Evolutionary conservation across 2,329 filamentous ascomycete genomes (phyloP).

Genomic region (Epichloe coenophiala): DNA sequence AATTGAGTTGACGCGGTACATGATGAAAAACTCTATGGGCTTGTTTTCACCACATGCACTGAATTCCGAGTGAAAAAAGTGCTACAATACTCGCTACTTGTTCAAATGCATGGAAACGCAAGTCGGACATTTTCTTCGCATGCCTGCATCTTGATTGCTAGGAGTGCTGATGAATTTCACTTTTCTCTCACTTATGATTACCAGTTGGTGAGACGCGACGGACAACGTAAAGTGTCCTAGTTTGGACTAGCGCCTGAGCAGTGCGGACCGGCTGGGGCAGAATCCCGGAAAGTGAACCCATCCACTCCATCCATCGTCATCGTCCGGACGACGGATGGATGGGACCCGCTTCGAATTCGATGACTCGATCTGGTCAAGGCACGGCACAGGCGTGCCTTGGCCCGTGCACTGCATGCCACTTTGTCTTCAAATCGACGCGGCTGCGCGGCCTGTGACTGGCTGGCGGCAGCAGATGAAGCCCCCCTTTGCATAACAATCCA

Average conservation of each 20-base stretch:
- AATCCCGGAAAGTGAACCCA: too few species aligned
- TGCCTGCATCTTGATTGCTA: background rate
- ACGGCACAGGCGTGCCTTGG: background rate
- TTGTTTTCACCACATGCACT: background rate
- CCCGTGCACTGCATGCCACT: background rate
- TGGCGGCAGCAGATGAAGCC: background rate
- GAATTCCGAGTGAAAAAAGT: background rate
- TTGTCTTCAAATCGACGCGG: slow-evolving; percentile 2
- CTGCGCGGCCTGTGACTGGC: slow-evolving; percentile 1
- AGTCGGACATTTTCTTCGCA: background rate
- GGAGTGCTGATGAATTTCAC: background rate
- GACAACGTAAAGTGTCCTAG: background rate
- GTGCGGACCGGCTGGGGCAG: background rate
- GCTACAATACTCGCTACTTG: too few species aligned
- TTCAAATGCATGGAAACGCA: too few species aligned
- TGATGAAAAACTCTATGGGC: background rate
- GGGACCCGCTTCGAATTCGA: background rate
- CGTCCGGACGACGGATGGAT: slow-evolving; percentile 1
- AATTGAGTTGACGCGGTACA: background rate
- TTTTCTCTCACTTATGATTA: background rate
- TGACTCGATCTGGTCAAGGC: background rate
- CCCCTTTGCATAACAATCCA: background rate
- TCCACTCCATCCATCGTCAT: background rate
- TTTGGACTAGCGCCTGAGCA: background rate
- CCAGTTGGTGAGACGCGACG: slow-evolving; percentile 5